Base-by-base conservation (phyloP, 2,329 filamentous ascomycete genomes). In the Sphaerulina musiva region DNA sequence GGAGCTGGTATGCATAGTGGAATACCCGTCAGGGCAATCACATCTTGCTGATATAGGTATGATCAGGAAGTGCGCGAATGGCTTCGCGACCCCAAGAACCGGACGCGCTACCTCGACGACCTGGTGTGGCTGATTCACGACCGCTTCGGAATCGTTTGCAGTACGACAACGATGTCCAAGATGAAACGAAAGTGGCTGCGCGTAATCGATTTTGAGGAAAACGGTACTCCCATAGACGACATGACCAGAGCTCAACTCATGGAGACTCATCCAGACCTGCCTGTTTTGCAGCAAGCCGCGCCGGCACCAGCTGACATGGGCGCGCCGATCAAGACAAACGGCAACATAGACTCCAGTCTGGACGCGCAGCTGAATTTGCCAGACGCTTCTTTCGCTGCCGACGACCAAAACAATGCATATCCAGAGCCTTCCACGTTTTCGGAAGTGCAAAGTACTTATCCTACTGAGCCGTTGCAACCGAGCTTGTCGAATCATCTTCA, bases 141-240 rank as follows among this genome's bases (percentile, higher is more conserved):
- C 48, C 63, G 63, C 26, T 69, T 67, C 53, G 60, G 61, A 48
- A 66, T 68, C 43, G 64, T 68, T 45, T 68, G 66, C 57, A 64
- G 61, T 50, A 68, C 66, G 8, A 68, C 66, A 1, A 69, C 66
- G n/a, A 67, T 67, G 65, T 67, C 63, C 26, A 69, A 68, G 56
- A 61, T 69, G 59, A 66, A 67, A 57, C 64, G 66, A 6, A 69
- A 69, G 51, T 69, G 66, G 66, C 48, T 67, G 11, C 60, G 58
- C 36, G 66, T 68, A 6, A 67, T 69, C 41, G 66, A 69, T 39
- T 61, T 55, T 46, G 66, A 68, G 45, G 66, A 68, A 40, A 59
- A 51, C 23, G 66, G 66, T 51, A 59, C 59, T 11, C 63, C 62
- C 4, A 59, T 68, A 12, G 66, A 68, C 47, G 57, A 64, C 11